phyloP scores from a whole-genome alignment of 441 rosid genomes.

The Populus hybrid region DNA sequence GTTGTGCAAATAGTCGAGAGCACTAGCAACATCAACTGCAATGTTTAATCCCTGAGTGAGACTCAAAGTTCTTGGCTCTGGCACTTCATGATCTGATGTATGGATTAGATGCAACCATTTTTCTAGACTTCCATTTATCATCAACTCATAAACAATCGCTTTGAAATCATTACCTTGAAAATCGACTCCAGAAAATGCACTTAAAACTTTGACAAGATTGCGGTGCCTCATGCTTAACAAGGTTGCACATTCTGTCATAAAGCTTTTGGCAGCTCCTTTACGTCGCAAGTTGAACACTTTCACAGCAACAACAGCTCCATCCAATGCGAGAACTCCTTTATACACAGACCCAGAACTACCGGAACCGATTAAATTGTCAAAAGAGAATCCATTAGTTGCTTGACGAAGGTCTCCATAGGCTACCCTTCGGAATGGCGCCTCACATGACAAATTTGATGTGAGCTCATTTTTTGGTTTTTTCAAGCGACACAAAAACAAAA shows the following conservation, averaged over 20 bases:
- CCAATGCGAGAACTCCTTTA: background rate
- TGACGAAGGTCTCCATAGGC: background rate
- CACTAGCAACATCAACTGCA: conserved; percentile 8
- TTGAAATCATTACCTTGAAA: background rate
- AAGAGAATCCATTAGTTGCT: background rate
- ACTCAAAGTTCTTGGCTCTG: background rate
- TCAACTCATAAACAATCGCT: background rate
- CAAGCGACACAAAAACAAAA: background rate
- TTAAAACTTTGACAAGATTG: background rate
- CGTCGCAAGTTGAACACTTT: background rate
- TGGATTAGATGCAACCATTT: background rate
- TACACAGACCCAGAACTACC: background rate
- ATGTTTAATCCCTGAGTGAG: background rate
- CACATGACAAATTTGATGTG: background rate
- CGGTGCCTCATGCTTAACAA: background rate
- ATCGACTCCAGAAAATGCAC: background rate
- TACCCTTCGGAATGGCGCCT: background rate
- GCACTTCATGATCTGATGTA: too few relatives aligned
- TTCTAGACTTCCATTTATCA: background rate
- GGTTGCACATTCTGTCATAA: background rate
- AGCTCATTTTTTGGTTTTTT: background rate
- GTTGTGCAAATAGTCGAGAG: background rate
- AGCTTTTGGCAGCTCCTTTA: background rate
- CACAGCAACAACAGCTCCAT: too few relatives aligned
- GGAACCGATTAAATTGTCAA: background rate